Percentiles rank a stretch among this genome's conserved stretches.
phyloP scores from a whole-genome alignment of 495 filamentous ascomycete species.

The Annulohypoxylon nitens region DNA sequence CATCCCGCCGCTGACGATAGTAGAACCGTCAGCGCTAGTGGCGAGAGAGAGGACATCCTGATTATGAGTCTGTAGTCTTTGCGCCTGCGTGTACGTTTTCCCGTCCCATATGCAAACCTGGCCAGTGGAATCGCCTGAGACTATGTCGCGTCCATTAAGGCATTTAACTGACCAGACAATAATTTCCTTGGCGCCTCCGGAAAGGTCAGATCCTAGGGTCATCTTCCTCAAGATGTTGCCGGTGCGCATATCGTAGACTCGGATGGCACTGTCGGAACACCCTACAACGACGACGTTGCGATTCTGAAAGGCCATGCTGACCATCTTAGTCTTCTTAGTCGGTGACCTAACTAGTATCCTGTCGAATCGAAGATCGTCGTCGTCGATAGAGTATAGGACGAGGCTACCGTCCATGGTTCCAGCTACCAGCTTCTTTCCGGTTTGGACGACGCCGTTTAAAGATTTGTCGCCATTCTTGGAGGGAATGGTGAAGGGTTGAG shows the following conservation, averaged over 20 bases:
- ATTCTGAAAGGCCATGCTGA: conserved; percentile 91
- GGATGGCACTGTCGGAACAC: conserved; percentile 91
- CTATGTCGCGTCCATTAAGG: conserved; percentile 86
- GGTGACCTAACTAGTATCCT: conserved; percentile 76
- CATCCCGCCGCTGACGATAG: conserved; percentile 91
- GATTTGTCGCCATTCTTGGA: conserved; percentile 39
- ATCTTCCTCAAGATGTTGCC: conserved; percentile 81
- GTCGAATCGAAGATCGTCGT: conserved; percentile 80
- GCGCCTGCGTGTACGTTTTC: conserved; percentile 86
- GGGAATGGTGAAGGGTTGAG: conserved; percentile 71
- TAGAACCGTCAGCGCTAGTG: conserved; percentile 81
- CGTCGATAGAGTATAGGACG: conserved; percentile 85
- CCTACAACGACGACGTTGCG: conserved; percentile 86
- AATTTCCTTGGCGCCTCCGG: conserved; percentile 82
- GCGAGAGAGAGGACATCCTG: conserved; percentile 92
- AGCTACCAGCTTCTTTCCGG: conserved; percentile 81
- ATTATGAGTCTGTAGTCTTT: conserved; percentile 85
- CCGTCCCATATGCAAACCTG: conserved; percentile 94
- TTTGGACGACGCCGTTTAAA: conserved; percentile 37
- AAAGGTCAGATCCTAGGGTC: conserved; percentile 81
- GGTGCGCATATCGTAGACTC: conserved; percentile 87
- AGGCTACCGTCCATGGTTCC: conserved; percentile 94
- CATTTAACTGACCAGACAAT: conserved; percentile 95
- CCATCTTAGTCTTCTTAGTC: conserved; percentile 83
- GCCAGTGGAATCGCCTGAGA: conserved; percentile 94